Conservation (phyloP, 2,329 filamentous ascomycete species). For the Aureobasidium lini region DNA sequence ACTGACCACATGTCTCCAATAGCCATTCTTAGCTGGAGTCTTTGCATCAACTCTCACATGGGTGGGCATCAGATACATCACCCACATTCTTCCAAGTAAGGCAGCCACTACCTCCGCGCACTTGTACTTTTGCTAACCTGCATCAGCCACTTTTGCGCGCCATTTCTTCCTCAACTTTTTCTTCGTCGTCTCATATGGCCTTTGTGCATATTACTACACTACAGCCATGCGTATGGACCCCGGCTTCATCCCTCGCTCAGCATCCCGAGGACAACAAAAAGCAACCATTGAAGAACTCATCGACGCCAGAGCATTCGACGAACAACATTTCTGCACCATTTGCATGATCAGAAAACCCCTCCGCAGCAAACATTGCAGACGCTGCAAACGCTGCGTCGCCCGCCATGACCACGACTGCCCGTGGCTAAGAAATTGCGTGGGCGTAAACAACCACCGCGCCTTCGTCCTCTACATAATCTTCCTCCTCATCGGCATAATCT, state of each 20-base stretch:
- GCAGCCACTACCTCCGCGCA: slow-evolving; percentile 8
- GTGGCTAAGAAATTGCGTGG: slow-evolving; percentile 96
- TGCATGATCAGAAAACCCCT: slow-evolving; percentile 93
- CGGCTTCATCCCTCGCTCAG: slow-evolving; percentile 84
- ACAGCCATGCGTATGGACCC: slow-evolving; percentile 82
- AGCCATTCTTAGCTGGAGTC: slow-evolving; percentile 90
- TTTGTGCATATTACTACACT: slow-evolving; percentile 80
- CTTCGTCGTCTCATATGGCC: slow-evolving; percentile 56
- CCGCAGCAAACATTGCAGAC: slow-evolving; percentile 89
- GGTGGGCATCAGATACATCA: slow-evolving; percentile 68
- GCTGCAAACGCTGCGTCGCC: slow-evolving; percentile 85
- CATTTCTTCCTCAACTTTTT: slow-evolving; percentile 71
- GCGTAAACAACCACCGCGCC: slow-evolving; percentile 90
- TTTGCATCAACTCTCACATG: slow-evolving; percentile 83
- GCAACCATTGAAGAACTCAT: slow-evolving; percentile 82
- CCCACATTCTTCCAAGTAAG: slow-evolving; percentile 62
- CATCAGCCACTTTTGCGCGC: slow-evolving; percentile 53
- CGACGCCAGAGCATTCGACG: slow-evolving; percentile 80
- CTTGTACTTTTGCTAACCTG: slow-evolving; percentile 25
- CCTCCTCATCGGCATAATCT: slow-evolving; percentile 66
- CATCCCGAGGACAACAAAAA: slow-evolving; percentile 83
- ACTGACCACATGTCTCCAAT: not conserved
- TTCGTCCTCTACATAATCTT: slow-evolving; percentile 85
- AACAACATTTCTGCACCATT: slow-evolving; percentile 83
- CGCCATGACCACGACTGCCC: slow-evolving; percentile 98